Percentiles rank a stretch among this genome's conserved stretches.
phyloP scores from a whole-genome alignment of 2,329 filamentous ascomycete genomes.

The Parafenestella ontariensis region DNA sequence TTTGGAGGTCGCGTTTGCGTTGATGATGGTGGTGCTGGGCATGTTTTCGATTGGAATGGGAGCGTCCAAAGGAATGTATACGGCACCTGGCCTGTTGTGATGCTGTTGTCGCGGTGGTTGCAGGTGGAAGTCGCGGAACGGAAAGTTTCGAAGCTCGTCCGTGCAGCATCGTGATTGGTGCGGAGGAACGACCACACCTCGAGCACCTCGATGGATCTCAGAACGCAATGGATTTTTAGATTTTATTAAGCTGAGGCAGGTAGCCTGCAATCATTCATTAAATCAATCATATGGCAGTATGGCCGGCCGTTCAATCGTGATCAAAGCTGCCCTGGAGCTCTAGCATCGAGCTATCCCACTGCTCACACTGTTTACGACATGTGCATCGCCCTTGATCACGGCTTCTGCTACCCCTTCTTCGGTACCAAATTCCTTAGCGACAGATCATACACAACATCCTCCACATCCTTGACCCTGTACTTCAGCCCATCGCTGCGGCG shows the following conservation, averaged over 20 bases:
- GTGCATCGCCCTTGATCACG: background rate
- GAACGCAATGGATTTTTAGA: background rate
- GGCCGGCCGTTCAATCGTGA: no score
- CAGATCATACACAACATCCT: constrained; percentile 97
- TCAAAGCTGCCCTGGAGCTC: no score
- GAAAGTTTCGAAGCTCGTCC: constrained; percentile 22
- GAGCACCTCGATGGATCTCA: constrained; percentile 20
- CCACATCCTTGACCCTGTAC: constrained; percentile 96
- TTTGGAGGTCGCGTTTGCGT: constrained; percentile 26
- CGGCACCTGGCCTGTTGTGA: constrained; percentile 24
- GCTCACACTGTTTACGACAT: background rate
- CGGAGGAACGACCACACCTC: constrained; percentile 1
- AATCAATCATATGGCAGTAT: background rate
- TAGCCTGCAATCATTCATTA: background rate
- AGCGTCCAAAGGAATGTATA: constrained; percentile 22
- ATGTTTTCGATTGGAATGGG: no score
- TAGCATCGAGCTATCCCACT: background rate
- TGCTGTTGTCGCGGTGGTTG: constrained; percentile 14
- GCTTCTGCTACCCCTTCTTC: constrained; percentile 30
- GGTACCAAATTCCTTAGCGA: constrained; percentile 80
- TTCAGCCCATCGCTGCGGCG: constrained; percentile 93
- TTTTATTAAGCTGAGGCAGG: background rate
- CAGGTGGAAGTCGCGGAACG: constrained; percentile 21
- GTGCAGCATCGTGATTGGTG: constrained; percentile 22
- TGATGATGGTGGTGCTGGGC: constrained; percentile 35